Evolutionary conservation across 2,329 filamentous ascomycete species (phyloP).

Genomic region (Neonectria magnoliae): DNA sequence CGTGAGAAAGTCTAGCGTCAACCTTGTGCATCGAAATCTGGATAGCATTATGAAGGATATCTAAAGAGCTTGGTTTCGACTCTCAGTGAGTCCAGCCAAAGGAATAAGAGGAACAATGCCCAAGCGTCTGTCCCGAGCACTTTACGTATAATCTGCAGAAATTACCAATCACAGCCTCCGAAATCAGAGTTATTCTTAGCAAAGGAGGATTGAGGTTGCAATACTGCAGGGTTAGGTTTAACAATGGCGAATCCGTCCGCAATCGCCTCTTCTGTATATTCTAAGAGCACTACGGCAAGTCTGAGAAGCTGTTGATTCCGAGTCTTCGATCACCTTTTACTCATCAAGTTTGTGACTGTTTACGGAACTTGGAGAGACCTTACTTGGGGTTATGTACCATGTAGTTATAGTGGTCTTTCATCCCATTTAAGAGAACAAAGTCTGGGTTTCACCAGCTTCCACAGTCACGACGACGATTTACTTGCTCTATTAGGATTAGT

Average conservation of each 20-base stretch:
- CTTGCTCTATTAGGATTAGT: slow-evolving; percentile 5
- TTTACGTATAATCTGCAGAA: background rate
- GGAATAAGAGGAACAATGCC: slow-evolving; percentile 14
- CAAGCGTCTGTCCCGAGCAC: background rate
- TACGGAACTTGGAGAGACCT: background rate
- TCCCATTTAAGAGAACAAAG: no score
- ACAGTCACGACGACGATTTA: background rate
- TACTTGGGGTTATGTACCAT: background rate
- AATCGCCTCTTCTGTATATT: slow-evolving; percentile 37
- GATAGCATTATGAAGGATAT: no score
- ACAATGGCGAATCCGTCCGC: slow-evolving; percentile 30
- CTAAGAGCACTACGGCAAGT: slow-evolving; percentile 31
- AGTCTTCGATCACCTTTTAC: background rate
- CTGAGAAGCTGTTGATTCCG: slow-evolving; percentile 21
- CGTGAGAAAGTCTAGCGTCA: no score
- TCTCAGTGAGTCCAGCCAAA: slow-evolving; percentile 19
- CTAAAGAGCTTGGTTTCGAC: slow-evolving; percentile 32
- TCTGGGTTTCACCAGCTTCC: background rate
- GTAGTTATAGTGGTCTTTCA: background rate
- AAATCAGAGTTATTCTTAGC: background rate
- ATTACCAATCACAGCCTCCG: background rate
- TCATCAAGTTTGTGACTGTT: background rate
- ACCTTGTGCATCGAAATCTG: no score
- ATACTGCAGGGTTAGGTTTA: slow-evolving; percentile 37
- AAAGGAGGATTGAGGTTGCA: slow-evolving; percentile 27